Base-by-base conservation (phyloP, 768 basidiomycete genomes). In the Kwoniella sp. region DNA sequence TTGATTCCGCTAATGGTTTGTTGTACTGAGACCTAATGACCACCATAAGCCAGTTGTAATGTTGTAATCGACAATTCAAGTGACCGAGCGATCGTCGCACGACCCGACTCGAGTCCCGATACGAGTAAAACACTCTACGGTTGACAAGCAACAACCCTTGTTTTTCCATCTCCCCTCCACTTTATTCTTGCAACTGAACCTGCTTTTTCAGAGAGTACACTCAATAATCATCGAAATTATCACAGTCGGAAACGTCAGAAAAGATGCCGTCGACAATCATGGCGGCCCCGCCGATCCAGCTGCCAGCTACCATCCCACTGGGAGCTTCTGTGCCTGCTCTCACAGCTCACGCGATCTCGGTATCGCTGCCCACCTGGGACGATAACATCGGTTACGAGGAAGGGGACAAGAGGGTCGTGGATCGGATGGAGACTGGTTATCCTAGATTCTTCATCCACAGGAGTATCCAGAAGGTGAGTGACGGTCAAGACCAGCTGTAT, bases 301-400 rank as follows among this genome's bases (percentile, higher is more conserved):
- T 61, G 60, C 68, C 71, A 2, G 53, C 70, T 11, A 58, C 66
- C 20, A 74, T 75, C 45, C 77, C 79, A 1, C 65, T 80, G 8
- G 79, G 79, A 4, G 50, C 58, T 5, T 72, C 79, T 8, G 78
- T 80, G 2, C 83, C 83, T 2, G 69, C 81, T 20, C 64, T 78
- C 53, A 79, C 83, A 1, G 87, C 89, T 12, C 94, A 97, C 73
- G 94, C 93, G 13, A 91, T 95, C 69, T 94, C 92, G 1, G 92
- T 95, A n/a, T 93, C 92, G 8, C 85, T 97, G 1, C 94, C 94
- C 0, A 93, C 87, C 30, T 97, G 94, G 94, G 82, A 83, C 31
- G 94, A 97, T 80, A 91, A 89, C 72, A 87, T 97, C 22, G 93
- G 84, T 13, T 97, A 97, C 72, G 95, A 97, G 80, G 89, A 92